Percentiles rank a stretch among this genome's conserved stretches.
phyloP scores from a whole-genome alignment of 2,329 filamentous ascomycete species.

The Lachnellula arida region DNA sequence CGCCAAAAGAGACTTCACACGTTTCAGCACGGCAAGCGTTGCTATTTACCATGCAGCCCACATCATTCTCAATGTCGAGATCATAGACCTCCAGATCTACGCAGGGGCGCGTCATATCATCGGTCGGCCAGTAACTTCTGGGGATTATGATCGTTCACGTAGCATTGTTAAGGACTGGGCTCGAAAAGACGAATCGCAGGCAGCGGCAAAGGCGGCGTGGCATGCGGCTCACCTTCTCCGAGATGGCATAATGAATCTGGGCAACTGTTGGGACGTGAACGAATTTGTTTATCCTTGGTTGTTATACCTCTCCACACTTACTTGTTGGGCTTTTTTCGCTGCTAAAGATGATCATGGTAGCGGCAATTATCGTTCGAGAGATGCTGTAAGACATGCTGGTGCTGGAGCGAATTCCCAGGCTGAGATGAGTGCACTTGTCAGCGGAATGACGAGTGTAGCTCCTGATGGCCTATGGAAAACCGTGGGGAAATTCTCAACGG shows the following conservation, averaged over 20 bases:
- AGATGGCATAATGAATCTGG: constrained; percentile 44
- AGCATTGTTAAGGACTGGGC: constrained; percentile 49
- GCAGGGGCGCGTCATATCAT: constrained; percentile 56
- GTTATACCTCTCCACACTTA: constrained; percentile 53
- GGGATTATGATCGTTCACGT: constrained; percentile 47
- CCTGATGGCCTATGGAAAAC: constrained; percentile 33
- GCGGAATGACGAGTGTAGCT: constrained; percentile 33
- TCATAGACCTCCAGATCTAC: constrained; percentile 58
- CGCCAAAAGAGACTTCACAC: constrained; percentile 38
- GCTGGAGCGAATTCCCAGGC: constrained; percentile 46
- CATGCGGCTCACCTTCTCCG: constrained; percentile 51
- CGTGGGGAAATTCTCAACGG: constrained; percentile 44
- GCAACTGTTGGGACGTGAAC: constrained; percentile 44
- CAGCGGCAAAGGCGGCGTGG: constrained; percentile 43
- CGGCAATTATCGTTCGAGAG: background rate
- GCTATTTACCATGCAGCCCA: constrained; percentile 56
- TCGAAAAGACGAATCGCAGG: constrained; percentile 20
- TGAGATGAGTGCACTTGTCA: constrained; percentile 44
- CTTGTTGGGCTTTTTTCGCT: constrained; percentile 53
- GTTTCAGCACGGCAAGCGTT: constrained; percentile 46
- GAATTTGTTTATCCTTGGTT: constrained; percentile 58
- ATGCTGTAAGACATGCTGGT: constrained; percentile 34
- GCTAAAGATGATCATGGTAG: constrained; percentile 6
- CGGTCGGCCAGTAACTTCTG: constrained; percentile 46
- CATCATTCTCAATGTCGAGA: constrained; percentile 51